These are phyloP conservation scores for Schizophyllum amplum DNA, from an alignment of 1,284 basidiomycete genomes.

Conservation along the genomic window DNA sequence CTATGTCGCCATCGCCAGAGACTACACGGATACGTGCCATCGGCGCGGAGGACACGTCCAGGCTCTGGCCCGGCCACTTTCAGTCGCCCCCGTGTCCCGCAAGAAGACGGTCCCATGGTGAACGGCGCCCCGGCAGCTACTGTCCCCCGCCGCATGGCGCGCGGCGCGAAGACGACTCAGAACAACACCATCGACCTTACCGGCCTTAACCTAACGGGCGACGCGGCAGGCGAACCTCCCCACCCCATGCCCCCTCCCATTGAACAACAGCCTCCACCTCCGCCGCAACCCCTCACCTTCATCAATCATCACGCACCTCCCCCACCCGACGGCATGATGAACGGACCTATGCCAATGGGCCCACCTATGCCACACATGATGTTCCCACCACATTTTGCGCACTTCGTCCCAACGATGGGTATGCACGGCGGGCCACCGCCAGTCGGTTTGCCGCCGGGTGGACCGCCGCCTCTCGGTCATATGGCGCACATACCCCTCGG, in stretches of 20 bases:
- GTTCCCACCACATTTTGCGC: background rate
- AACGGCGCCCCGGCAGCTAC: background rate
- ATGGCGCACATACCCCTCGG: background rate
- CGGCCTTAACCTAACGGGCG: background rate
- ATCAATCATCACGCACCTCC: background rate
- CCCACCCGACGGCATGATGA: background rate
- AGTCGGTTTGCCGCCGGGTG: background rate
- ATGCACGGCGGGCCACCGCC: background rate
- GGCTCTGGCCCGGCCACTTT: background rate
- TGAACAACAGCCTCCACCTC: background rate
- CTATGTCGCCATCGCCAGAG: slow-evolving; percentile 13
- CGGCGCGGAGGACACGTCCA: background rate
- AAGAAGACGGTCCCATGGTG: background rate
- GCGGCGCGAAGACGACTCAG: background rate
- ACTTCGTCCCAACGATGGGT: background rate
- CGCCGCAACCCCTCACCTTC: background rate
- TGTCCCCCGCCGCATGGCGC: background rate
- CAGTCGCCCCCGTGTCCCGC: background rate
- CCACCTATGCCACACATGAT: background rate
- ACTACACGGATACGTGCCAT: slow-evolving; percentile 11
- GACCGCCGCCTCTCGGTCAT: background rate
- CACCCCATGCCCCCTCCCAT: background rate
- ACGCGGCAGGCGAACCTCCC: background rate
- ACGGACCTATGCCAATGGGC: background rate
- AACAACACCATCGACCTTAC: background rate